Evolutionary conservation across 495 filamentous ascomycete genomes (phyloP).

Genomic region (Hypomontagnella submonticulosa): DNA sequence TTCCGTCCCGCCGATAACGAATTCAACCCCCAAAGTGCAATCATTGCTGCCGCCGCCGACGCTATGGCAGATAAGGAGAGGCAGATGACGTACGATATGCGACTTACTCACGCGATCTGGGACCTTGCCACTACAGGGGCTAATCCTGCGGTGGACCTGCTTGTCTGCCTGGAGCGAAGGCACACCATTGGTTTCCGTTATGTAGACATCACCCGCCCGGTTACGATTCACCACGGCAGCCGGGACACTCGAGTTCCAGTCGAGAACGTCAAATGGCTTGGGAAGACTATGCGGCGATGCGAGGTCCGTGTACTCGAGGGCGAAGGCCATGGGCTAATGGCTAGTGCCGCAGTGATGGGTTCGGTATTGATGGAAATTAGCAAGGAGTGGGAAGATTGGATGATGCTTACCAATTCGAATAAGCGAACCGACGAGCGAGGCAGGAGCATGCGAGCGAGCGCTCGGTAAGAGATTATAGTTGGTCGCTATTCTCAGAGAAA

Average conservation of each 20-base stretch:
- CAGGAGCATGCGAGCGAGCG: conserved; percentile 39
- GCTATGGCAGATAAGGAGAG: conserved; percentile 72
- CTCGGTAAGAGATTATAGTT: conserved; percentile 22
- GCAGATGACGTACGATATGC: conserved; percentile 81
- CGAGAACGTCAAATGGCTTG: conserved; percentile 94
- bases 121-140: conserved; percentile 90
- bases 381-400: conserved; percentile 96
- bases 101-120: conserved; percentile 93
- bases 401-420: conserved; percentile 57
- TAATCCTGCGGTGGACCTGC: conserved; percentile 91
- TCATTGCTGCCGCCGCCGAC: conserved; percentile 60
- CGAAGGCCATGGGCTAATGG: conserved; percentile 97
- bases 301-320: conserved; percentile 92
- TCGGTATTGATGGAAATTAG: conserved; percentile 92
- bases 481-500: conserved; percentile 3
- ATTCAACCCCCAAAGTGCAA: conserved; percentile 40
- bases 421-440: conserved; percentile 46
- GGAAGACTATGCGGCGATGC: conserved; percentile 89
- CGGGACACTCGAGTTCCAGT: conserved; percentile 92
- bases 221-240: conserved; percentile 94
- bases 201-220: conserved; percentile 88
- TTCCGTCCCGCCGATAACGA: conserved; percentile 48
- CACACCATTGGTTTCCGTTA: conserved; percentile 97
- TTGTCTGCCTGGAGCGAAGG: conserved; percentile 91
- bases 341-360: conserved; percentile 91